A percentile compares a stretch with the other conserved stretches of the same genome.
These are phyloP conservation scores for Lepidopterella palustris DNA, from an alignment of 495 filamentous ascomycete genomes.

Conservation along the genomic window DNA sequence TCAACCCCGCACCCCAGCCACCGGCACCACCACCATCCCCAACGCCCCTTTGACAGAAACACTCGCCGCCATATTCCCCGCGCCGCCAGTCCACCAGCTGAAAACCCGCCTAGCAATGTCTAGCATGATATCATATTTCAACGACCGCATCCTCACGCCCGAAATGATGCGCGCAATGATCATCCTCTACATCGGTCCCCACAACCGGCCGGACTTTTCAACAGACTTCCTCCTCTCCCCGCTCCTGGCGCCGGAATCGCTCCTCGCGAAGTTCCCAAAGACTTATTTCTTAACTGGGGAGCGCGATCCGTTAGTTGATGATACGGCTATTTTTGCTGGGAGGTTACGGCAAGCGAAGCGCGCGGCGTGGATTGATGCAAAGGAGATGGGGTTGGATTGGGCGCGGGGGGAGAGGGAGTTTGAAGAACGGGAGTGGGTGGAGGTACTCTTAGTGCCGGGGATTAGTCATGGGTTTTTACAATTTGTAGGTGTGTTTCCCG, in stretches of 20 bases:
- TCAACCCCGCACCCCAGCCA: constrained; percentile 21
- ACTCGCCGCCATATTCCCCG: constrained; percentile 41
- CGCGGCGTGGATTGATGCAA: constrained; percentile 54
- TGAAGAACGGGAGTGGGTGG: constrained; percentile 68
- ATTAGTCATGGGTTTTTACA: constrained; percentile 90
- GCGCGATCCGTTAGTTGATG: constrained; percentile 90
- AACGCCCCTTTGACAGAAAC: constrained; percentile 30
- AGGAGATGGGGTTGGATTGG: constrained; percentile 52
- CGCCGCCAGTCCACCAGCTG: constrained; percentile 56
- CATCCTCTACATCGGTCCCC: constrained; percentile 91
- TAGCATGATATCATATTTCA: constrained; percentile 96
- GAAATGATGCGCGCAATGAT: constrained; percentile 99
- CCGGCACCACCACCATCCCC: constrained; percentile 17
- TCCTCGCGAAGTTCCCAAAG: constrained; percentile 80
- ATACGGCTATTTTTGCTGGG: constrained; percentile 93
- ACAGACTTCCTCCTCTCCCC: constrained; percentile 88
- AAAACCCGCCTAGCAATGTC: constrained; percentile 84
- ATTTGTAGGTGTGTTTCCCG: constrained; percentile 78
- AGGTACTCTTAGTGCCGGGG: constrained; percentile 77
- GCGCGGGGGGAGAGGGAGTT: constrained; percentile 42
- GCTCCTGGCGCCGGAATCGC: constrained; percentile 74
- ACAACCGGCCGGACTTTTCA: constrained; percentile 85
- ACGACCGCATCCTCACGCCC: constrained; percentile 87
- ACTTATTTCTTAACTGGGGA: constrained; percentile 92
- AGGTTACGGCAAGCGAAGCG: constrained; percentile 75